Percentiles rank a stretch among this genome's conserved stretches.
phyloP scores from a whole-genome alignment of 78 protist genomes.

The Salpingoeca rosetta region DNA sequence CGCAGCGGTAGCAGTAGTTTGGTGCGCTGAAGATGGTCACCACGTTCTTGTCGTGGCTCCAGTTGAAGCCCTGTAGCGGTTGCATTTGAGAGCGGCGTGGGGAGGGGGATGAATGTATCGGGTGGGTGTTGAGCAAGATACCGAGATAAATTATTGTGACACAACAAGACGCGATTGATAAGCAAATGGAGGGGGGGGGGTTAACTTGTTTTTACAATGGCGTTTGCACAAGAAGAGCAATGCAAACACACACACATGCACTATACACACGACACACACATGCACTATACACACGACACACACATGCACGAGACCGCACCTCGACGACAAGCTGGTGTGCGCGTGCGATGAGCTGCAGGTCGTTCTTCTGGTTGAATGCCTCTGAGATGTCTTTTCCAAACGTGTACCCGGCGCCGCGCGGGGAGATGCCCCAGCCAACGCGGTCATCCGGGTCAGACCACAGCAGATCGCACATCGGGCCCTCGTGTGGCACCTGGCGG shows the following conservation, averaged over 20 bases:
- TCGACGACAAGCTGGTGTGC: constrained; percentile 94
- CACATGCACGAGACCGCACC: not conserved
- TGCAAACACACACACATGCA: not conserved
- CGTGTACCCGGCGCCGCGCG: constrained; percentile 97
- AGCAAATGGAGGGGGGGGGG: not conserved
- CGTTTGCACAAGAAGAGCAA: not conserved
- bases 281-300: not conserved
- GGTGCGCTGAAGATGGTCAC: constrained; percentile 97
- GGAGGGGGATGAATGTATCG: not conserved
- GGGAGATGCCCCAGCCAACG: constrained; percentile 80
- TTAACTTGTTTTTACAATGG: not conserved
- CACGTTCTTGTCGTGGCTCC: constrained; percentile 84
- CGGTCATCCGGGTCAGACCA: constrained; percentile 98
- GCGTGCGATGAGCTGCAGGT: constrained; percentile 79
- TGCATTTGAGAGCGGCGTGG: not conserved
- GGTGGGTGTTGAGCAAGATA: not conserved
- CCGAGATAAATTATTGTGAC: not conserved
- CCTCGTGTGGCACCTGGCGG: constrained; percentile 94
- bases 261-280: too few species aligned
- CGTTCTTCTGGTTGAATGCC: constrained; percentile 69
- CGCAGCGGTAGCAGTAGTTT: constrained; percentile 97
- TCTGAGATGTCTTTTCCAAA: constrained; percentile 83
- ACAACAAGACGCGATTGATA: not conserved
- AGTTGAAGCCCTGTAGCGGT: constrained; percentile 75
- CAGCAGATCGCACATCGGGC: constrained; percentile 94